These are phyloP conservation scores for Arctium minus DNA, from an alignment of 129 eudicot species.

Conservation along the genomic window DNA sequence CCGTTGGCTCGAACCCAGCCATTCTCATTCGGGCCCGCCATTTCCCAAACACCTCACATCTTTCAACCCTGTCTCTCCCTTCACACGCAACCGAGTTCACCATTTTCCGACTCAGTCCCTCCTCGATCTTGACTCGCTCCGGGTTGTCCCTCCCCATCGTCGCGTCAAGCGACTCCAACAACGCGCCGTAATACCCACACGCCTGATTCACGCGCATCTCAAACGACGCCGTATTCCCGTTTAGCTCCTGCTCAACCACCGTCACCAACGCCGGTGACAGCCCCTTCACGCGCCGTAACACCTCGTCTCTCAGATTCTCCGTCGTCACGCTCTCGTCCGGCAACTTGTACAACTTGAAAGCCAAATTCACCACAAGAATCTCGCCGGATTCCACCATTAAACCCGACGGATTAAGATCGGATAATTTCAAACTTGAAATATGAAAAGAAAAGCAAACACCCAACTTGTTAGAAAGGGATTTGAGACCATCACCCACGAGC, in stretches of 20 bases:
- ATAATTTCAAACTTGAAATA: constrained; percentile 20
- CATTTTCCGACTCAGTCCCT: constrained; percentile 82
- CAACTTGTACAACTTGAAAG: constrained; percentile 51
- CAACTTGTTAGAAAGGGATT: constrained; percentile 25
- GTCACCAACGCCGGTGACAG: constrained; percentile 65
- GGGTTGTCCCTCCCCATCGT: constrained; percentile 43
- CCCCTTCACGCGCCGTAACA: constrained; percentile 71
- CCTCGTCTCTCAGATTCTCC: constrained; percentile 82
- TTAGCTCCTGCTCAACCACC: constrained; percentile 83
- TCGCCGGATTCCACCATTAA: constrained; percentile 45
- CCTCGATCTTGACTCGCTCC: constrained; percentile 69
- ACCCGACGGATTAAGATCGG: constrained; percentile 37
- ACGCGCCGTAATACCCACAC: constrained; percentile 58
- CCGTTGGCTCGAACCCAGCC: constrained; percentile 73
- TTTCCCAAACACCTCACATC: constrained; percentile 96
- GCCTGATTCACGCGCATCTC: constrained; percentile 62
- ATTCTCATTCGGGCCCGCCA: constrained; percentile 97
- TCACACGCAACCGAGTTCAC: constrained; percentile 92
- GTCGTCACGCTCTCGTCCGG: constrained; percentile 97
- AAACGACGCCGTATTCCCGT: constrained; percentile 73
- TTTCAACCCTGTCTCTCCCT: constrained; percentile 87
- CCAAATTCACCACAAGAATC: constrained; percentile 64
- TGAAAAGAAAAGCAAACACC: constrained; percentile 39
- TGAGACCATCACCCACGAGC: constrained; percentile 42
- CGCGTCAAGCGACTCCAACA: constrained; percentile 75